Conservation (phyloP, 164 flowering plant genomes). For the Akebia trifoliata region DNA sequence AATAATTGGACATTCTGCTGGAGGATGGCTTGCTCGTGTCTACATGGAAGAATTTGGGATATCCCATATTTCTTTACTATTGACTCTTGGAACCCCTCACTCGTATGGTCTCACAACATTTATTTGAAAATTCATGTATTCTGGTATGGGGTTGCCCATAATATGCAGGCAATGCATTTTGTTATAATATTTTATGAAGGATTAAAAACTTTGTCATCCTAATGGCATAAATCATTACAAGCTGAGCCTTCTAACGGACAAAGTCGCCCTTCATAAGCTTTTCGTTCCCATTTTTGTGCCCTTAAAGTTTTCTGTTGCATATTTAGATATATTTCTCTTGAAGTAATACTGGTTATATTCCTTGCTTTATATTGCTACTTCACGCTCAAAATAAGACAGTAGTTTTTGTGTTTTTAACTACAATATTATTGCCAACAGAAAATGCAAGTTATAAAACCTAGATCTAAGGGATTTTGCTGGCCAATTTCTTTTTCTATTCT, state of each 20-base stretch:
- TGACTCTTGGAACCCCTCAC: conserved; percentile 96
- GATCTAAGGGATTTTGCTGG: background rate
- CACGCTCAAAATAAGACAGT: too few species aligned
- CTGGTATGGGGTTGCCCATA: background rate
- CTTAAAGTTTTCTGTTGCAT: too few species aligned
- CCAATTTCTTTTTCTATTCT: background rate
- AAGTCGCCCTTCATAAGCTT: background rate
- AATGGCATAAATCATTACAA: too few species aligned
- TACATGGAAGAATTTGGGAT: conserved; percentile 86
- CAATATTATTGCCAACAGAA: background rate
- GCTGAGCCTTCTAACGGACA: background rate
- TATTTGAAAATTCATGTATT: background rate
- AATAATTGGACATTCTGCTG: conserved; percentile 91
- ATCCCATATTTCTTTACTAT: conserved; percentile 58
- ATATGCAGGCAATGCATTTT: background rate
- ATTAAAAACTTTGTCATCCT: too few species aligned
- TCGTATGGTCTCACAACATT: conserved; percentile 34
- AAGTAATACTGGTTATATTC: too few species aligned
- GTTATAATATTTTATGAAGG: background rate
- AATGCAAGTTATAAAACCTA: background rate
- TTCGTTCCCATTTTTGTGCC: too few species aligned
- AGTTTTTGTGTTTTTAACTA: background rate
- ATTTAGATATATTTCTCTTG: too few species aligned
- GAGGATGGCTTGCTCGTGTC: conserved; percentile 96
- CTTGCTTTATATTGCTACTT: too few species aligned